Base-by-base conservation (phyloP, 2,329 filamentous ascomycete species). In the Cordyceps pruinosa region DNA sequence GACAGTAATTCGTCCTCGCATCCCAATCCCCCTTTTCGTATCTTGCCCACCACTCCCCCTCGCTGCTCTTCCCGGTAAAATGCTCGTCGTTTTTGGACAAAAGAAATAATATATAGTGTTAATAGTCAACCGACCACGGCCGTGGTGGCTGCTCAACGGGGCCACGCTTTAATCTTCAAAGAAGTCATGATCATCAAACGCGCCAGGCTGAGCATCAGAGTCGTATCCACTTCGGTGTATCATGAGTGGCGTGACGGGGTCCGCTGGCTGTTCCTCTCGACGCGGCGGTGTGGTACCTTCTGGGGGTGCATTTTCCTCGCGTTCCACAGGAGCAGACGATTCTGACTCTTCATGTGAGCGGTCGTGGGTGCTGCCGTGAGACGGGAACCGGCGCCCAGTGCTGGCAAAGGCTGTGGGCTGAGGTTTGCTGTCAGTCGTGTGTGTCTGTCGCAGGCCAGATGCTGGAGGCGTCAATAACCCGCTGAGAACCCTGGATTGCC, bases 401-500 rank as follows among this genome's bases (percentile, higher is more conserved):
- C 72, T 81, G 13, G 77, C 74, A 64, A 86, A 86, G 2, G 84
- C 83, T 0, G 83, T 85, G 4, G 83, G 81, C 61, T 85, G 83
- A 23, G 70, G 65, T 58, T 69, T 68, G 56, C 61, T 66, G 35
- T 72, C 69, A 26, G 66, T 65, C 3, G 77, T 73, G 0, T 84
- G 80, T 3, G 80, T 83, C 62, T 84, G 84, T 44, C 88, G 86
- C 48, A 87, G 70, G 56, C 84, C 83, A 4, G 88, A 91, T 30
- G 87, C 84, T 5, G 92, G 93, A n/a, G 93, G 92, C 1, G 93
- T 97, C 77, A 97, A 79, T 23, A 96, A 82, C 1, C 92, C 92
- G 1, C 87, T 87, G 21, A 92, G 77, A 60, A 90, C 86, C 49
- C 78, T 74, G 2, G 56, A 58, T 48, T 58, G 49, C 66, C 68